These are phyloP conservation scores for Iodosphaeria phyllophila DNA, from an alignment of 2,329 filamentous ascomycete species.

Conservation along the genomic window DNA sequence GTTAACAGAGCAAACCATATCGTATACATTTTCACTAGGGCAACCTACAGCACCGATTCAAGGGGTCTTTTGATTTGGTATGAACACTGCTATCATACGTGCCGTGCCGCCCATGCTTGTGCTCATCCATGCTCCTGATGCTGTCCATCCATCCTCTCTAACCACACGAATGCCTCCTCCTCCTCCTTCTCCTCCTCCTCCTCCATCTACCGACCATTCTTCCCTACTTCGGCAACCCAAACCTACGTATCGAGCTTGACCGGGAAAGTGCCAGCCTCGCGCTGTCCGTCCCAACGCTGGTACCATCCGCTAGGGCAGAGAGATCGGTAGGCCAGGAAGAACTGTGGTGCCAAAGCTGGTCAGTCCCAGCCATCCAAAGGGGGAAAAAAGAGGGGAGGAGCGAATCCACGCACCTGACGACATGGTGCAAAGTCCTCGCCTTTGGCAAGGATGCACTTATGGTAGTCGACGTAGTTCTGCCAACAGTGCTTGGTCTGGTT, in stretches of 20 bases:
- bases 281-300: conserved; percentile 27
- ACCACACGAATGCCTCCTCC: too few relatives aligned
- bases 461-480: conserved; percentile 99
- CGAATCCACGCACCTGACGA: conserved; percentile 84
- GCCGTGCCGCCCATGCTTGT: too few relatives aligned
- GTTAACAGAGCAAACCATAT: too few relatives aligned
- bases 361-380: conserved; percentile 6
- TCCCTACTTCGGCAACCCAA: conserved; percentile 1
- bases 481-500: conserved; percentile 99
- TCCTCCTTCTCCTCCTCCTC: not conserved
- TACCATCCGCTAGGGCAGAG: conserved; percentile 94
- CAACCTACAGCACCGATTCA: too few relatives aligned
- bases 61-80: too few relatives aligned
- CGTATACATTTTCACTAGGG: too few relatives aligned
- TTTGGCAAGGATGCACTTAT: conserved; percentile 98
- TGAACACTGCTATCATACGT: too few relatives aligned
- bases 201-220: conserved; percentile 1
- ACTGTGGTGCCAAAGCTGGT: conserved; percentile 31
- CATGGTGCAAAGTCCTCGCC: conserved; percentile 96
- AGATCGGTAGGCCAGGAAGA: conserved; percentile 90
- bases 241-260: conserved; percentile 40
- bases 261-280: conserved; percentile 48
- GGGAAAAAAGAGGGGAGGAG: conserved; percentile 1
- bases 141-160: too few relatives aligned
- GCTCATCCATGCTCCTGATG: too few relatives aligned